Conservation (phyloP, 1,139 yeast genomes). For the Suhomyces bolitotheri region DNA sequence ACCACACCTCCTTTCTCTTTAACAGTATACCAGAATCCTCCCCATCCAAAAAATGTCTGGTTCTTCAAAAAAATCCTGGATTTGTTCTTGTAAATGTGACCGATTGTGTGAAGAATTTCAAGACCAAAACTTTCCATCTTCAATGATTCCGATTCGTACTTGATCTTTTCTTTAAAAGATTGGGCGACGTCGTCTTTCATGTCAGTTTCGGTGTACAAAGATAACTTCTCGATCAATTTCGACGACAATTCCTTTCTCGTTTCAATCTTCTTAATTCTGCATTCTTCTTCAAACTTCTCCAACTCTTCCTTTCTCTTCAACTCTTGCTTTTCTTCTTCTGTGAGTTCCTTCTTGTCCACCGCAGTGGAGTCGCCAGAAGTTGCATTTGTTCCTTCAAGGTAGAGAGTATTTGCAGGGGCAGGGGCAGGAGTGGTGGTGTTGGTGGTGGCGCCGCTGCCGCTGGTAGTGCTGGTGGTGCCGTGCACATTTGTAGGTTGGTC, state of each 20-base stretch:
- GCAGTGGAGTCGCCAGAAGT: slow-evolving; percentile 19
- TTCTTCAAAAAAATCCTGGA: slow-evolving; percentile 57
- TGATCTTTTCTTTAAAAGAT: slow-evolving; percentile 70
- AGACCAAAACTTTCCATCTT: slow-evolving; percentile 95
- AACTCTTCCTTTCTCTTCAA: slow-evolving; percentile 58
- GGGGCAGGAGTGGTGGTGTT: slow-evolving; percentile 6
- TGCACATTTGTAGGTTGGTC: no score
- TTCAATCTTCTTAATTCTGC: slow-evolving; percentile 67
- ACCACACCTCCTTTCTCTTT: slow-evolving; percentile 86
- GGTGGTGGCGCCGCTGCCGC: slow-evolving; percentile 3
- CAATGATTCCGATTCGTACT: slow-evolving; percentile 81
- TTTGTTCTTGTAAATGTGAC: slow-evolving; percentile 72
- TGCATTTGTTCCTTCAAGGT: slow-evolving; percentile 21
- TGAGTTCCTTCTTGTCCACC: slow-evolving; percentile 19
- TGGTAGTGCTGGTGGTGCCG: no score
- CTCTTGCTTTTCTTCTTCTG: slow-evolving; percentile 48
- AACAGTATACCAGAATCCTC: slow-evolving; percentile 80
- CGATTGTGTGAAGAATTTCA: slow-evolving; percentile 85
- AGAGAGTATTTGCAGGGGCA: slow-evolving; percentile 7
- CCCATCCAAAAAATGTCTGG: slow-evolving; percentile 71
- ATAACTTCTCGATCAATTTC: slow-evolving; percentile 63
- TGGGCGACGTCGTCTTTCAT: slow-evolving; percentile 65
- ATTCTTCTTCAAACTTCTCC: slow-evolving; percentile 79
- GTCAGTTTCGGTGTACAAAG: slow-evolving; percentile 82
- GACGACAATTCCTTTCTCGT: slow-evolving; percentile 65